These are phyloP conservation scores for Kluyveromyces dobzhanskii DNA, from an alignment of 805 yeast species.

Conservation along the genomic window DNA sequence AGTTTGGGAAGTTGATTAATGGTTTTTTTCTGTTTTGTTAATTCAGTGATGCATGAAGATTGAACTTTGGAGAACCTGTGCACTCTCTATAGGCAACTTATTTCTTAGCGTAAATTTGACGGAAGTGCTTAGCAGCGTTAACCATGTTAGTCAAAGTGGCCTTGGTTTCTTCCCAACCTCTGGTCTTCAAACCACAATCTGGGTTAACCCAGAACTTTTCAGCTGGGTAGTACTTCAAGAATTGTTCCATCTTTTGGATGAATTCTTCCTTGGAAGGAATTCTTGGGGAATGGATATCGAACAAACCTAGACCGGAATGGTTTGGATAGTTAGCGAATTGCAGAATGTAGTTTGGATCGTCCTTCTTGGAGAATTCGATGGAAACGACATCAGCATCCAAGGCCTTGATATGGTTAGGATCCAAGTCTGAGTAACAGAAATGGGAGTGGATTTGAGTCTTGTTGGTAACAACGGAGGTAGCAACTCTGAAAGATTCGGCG, in stretches of 20 bases:
- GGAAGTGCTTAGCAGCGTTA: conserved; percentile 95
- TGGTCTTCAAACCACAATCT: conserved; percentile 99
- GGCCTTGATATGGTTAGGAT: conserved; percentile 99
- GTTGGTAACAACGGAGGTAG: conserved; percentile 95
- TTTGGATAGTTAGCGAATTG: conserved; percentile 98
- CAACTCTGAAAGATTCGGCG: conserved; percentile 98
- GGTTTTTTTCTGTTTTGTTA: no score
- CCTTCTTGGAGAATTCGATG: conserved; percentile 99
- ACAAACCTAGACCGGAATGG: conserved; percentile 98
- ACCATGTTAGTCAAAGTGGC: conserved; percentile 97
- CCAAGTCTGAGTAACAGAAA: conserved; percentile 99
- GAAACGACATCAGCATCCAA: conserved; percentile 99
- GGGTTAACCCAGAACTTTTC: conserved; percentile 99
- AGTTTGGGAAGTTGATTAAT: no score
- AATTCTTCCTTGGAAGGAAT: conserved; percentile 97
- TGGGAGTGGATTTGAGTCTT: conserved; percentile 98
- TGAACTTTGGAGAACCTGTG: no score
- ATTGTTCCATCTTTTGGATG: conserved; percentile 85
- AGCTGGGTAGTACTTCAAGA: conserved; percentile 95
- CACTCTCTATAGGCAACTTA: conserved; percentile 4
- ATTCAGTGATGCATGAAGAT: no score
- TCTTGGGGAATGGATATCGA: conserved; percentile 99
- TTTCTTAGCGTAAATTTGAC: conserved; percentile 42
- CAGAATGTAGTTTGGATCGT: conserved; percentile 94
- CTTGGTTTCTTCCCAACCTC: conserved; percentile 98